Evolutionary conservation across 306 rosid species (phyloP), one percentile per base, ranked within the genome.

Genomic region (Casuarina equisetifolia): DNA sequence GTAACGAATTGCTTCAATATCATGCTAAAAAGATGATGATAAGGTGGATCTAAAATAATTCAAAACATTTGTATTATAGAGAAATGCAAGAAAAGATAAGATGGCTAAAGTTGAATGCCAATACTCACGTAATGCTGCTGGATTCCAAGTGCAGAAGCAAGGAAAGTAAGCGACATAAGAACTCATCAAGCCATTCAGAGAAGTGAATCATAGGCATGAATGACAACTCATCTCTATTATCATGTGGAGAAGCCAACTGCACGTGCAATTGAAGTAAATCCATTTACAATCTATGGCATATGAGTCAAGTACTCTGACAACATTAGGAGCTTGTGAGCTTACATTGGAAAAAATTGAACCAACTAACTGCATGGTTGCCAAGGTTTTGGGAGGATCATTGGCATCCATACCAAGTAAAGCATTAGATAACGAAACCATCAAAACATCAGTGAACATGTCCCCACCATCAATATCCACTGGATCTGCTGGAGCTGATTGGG

Each of bases 361-460:
- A 78, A 96, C 87, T 74, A 96, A 84, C 79, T 91, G 99, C 98
- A 96, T 96, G 77, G 99, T 96, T 79, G 98, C 99, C 91, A 92
- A 83, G 66, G 99, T 96, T 90, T 96, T 96, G 16, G 99, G 99
- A 87, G 99, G 98, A 82, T 96, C 99, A 51, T 96, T 96, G 77
- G 98, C 99, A 81, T 96, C 99, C 98, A 96, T 92, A 73, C 99
- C 99, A 81, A 96, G 98, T 80, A 96, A 84, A 51, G 97, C 99
- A 83, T 96, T 96, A 74, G 99, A 96, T 73, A 96, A 81, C 54
- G 99, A 92, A 88, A 91, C 88, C 89, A 88, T 92, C 86, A 96
- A 82, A 87, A 96, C 94, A 85, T 96, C 89, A 64, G 86, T 74
- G 68, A 83, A 92, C 71, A 81, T 68, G 70, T 86, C 94, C 80